Base-by-base conservation (phyloP, 495 filamentous ascomycete genomes). In the Penicillium alfredii region DNA sequence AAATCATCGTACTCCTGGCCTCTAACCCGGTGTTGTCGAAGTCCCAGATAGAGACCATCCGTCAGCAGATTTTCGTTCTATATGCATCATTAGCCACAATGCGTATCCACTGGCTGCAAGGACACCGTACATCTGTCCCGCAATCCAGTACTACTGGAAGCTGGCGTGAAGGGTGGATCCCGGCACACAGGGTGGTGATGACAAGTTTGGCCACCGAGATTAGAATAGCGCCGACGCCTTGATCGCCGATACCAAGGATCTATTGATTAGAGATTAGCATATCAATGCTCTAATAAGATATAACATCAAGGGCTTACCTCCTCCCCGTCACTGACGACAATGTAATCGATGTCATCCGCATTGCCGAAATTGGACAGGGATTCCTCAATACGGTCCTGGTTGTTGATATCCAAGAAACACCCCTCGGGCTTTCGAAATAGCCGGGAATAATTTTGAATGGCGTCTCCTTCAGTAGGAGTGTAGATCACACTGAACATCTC, bases 401-500 rank as follows among this genome's bases (percentile, higher is more conserved):
- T 61, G 1, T 46, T 42, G 9, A 77, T 69, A 26, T 70, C 73
- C 47, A 77, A 38, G 40, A 80, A 83, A 41, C 79, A 83, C 1
- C 78, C 88, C 41, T 89, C 81, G 1, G 88, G 86, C 38, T 69
- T 70, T 25, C 88, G 64, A 49, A 94, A 94, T 3, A 89, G 42
- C 3, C 82, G 63, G 4, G 87, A 93, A 54, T 84, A 94, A 49
- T 88, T 83, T 57, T 83, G 72, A 38, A 94, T 94, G 1, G 88
- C 88, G n/a, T 93, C 86, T 3, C 84, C 87, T 58, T 94, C 88
- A 0, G 88, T 94, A 1, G 88, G 88, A 0, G 88, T 94, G 53
- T 94, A 94, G 19, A 94, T 86, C 8, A 94, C 63, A 26, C 79
- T 74, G 48, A 94, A 87, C 83, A 94, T 89, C 56, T 94, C 88